Percentiles rank a stretch among this genome's conserved stretches.
These are phyloP conservation scores for Lecanoromycetidae sp. DNA, from an alignment of 2,329 filamentous ascomycete genomes.

Conservation along the genomic window DNA sequence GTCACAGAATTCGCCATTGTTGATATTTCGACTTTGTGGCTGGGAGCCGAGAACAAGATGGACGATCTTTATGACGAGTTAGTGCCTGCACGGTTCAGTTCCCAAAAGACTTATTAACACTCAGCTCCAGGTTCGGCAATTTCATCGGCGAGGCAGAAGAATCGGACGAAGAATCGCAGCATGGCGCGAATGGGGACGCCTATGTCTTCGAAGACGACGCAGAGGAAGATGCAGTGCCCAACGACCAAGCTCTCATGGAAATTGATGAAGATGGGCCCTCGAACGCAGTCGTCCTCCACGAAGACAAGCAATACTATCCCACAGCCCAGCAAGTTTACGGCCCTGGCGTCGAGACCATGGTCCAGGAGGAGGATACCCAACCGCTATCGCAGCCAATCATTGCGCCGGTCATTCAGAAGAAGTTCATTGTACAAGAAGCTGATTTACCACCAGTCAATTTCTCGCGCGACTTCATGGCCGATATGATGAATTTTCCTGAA, in stretches of 20 bases:
- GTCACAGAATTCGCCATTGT: not conserved
- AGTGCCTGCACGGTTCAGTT: not conserved
- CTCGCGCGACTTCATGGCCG: conserved; percentile 82
- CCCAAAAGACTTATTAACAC: conserved; percentile 15
- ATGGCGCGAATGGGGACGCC: conserved; percentile 60
- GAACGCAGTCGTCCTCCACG: conserved; percentile 93
- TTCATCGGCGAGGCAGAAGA: conserved; percentile 90
- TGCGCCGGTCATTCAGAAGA: conserved; percentile 84
- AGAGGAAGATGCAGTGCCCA: conserved; percentile 46
- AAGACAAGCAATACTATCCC: conserved; percentile 99
- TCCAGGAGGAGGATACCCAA: conserved; percentile 95
- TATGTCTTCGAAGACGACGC: conserved; percentile 60
- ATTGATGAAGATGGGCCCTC: conserved; percentile 82
- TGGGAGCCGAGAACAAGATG: conserved; percentile 3
- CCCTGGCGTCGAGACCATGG: conserved; percentile 82
- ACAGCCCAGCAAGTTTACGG: conserved; percentile 96
- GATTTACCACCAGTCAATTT: conserved; percentile 82
- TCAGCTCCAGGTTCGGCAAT: conserved; percentile 68
- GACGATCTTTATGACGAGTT: conserved; percentile 97
- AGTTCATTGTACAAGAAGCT: conserved; percentile 85
- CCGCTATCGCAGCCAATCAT: conserved; percentile 86
- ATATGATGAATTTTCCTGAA: conserved; percentile 90
- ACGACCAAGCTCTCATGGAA: conserved; percentile 83
- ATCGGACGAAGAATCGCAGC: conserved; percentile 74
- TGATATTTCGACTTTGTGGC: not conserved